Percentiles rank a stretch among this genome's conserved stretches.
phyloP scores from a whole-genome alignment of 352 stramenopile genomes.

The Phytophthora tentaculata region DNA sequence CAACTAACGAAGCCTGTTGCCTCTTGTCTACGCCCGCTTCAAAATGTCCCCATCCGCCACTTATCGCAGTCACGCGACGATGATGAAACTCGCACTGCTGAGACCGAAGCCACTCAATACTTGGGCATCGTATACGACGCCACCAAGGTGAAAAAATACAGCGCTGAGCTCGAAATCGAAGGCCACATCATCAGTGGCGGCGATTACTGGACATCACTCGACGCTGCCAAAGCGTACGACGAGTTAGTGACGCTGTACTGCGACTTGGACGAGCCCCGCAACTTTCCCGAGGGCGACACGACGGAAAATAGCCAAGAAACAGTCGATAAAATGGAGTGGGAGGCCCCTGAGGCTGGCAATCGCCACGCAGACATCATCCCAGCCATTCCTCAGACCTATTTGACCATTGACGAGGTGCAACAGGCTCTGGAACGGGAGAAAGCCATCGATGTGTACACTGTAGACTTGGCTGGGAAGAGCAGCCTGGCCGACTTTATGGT shows the following conservation, averaged over 20 bases:
- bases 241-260: slow-evolving; percentile 85
- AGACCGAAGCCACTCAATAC: slow-evolving; percentile 48
- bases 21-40: slow-evolving; percentile 2
- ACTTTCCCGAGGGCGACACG: slow-evolving; percentile 53
- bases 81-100: slow-evolving; percentile 19
- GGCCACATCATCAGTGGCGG: slow-evolving; percentile 75
- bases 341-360: slow-evolving; percentile 67
- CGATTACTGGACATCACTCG: slow-evolving; percentile 83
- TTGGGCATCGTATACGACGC: slow-evolving; percentile 74
- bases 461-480: slow-evolving; percentile 78
- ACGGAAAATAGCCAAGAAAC: not conserved
- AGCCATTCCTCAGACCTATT: slow-evolving; percentile 64
- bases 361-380: slow-evolving; percentile 82
- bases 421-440: slow-evolving; percentile 74
- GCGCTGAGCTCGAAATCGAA: slow-evolving; percentile 74
- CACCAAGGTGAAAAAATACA: slow-evolving; percentile 86
- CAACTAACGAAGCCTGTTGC: not conserved
- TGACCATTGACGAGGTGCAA: slow-evolving; percentile 77
- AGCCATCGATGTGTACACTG: slow-evolving; percentile 78
- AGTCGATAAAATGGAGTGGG: slow-evolving; percentile 53
- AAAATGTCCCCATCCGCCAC: slow-evolving; percentile 14
- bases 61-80: slow-evolving; percentile 31
- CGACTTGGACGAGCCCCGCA: slow-evolving; percentile 74
- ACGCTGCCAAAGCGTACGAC: slow-evolving; percentile 84
- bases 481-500: slow-evolving; percentile 90